Evolutionary conservation across 2,329 filamentous ascomycete genomes (phyloP).

Genomic region (Sporothrix humicola): DNA sequence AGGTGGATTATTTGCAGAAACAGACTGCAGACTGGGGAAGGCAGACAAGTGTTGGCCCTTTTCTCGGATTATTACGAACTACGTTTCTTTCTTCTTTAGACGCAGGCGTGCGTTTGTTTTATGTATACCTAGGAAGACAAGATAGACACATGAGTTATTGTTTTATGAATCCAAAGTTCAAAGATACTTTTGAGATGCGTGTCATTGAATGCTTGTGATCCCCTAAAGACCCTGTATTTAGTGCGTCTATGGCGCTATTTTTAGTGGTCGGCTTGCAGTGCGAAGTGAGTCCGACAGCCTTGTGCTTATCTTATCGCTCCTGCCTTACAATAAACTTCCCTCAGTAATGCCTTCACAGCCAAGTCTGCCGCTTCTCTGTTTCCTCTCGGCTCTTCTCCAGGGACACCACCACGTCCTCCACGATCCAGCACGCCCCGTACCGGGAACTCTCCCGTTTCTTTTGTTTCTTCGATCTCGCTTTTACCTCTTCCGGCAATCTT

Average conservation of each 20-base stretch:
- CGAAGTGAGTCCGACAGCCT: background rate
- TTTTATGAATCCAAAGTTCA: background rate
- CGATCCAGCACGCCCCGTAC: conserved; percentile 2
- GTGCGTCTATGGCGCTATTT: background rate
- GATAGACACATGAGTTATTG: conserved; percentile 27
- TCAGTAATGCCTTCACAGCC: background rate
- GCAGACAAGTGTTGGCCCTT: background rate
- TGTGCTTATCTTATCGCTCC: conserved; percentile 27
- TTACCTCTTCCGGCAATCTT: background rate
- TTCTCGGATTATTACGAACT: background rate
- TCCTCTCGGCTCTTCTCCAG: conserved; percentile 27
- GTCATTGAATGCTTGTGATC: background rate
- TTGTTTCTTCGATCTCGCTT: conserved; percentile 12
- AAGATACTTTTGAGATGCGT: background rate
- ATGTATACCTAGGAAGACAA: conserved; percentile 22
- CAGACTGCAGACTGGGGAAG: background rate
- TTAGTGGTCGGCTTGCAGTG: background rate
- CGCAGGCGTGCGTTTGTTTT: conserved; percentile 8
- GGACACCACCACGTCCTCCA: conserved; percentile 16
- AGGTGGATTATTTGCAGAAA: background rate
- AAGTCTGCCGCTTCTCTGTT: conserved; percentile 1
- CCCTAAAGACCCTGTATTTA: background rate
- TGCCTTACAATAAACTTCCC: background rate
- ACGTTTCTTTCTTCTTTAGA: background rate
- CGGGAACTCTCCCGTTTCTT: conserved; percentile 11